Conservation (phyloP, 2,329 filamentous ascomycete genomes). For the Fusarium setosum region DNA sequence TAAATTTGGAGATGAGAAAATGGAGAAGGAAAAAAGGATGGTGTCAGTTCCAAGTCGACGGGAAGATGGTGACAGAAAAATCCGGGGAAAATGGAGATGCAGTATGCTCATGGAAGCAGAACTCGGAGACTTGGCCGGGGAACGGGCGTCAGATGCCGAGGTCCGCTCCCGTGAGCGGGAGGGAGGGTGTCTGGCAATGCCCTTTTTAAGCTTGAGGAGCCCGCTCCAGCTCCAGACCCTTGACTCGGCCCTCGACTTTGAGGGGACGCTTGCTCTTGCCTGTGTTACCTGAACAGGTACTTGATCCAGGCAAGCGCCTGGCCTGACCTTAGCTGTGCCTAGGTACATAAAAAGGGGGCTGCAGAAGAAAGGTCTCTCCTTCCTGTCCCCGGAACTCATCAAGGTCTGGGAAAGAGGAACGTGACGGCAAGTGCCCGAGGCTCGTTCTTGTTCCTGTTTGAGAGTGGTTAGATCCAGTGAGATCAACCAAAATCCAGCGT, state of each 20-base stretch:
- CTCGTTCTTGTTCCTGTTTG: constrained; percentile 4
- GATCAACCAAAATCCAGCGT: background rate
- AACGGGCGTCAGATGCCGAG: constrained; percentile 44
- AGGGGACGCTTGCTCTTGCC: background rate
- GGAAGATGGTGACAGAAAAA: constrained; percentile 12
- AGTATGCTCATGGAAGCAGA: constrained; percentile 30
- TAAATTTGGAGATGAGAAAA: background rate
- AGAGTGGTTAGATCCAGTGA: background rate
- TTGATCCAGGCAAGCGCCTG: constrained; percentile 1
- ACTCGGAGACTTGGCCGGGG: constrained; percentile 38
- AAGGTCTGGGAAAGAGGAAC: background rate
- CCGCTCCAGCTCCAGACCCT: too few relatives aligned
- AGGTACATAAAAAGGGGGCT: background rate
- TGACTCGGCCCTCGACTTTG: background rate
- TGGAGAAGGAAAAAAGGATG: constrained; percentile 6
- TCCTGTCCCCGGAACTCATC: background rate
- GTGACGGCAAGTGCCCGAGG: constrained; percentile 31
- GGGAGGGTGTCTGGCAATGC: constrained; percentile 12
- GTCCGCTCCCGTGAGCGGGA: constrained; percentile 40
- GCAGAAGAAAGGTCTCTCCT: background rate
- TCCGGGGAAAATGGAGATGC: constrained; percentile 34
- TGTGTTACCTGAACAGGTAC: background rate
- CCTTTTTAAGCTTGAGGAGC: constrained; percentile 20
- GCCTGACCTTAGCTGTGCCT: background rate
- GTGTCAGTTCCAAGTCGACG: constrained; percentile 18